Evolutionary conservation across 176 grass and related monocot species (phyloP), one percentile per base, ranked within the genome.

Genomic region (Avena sativa): DNA sequence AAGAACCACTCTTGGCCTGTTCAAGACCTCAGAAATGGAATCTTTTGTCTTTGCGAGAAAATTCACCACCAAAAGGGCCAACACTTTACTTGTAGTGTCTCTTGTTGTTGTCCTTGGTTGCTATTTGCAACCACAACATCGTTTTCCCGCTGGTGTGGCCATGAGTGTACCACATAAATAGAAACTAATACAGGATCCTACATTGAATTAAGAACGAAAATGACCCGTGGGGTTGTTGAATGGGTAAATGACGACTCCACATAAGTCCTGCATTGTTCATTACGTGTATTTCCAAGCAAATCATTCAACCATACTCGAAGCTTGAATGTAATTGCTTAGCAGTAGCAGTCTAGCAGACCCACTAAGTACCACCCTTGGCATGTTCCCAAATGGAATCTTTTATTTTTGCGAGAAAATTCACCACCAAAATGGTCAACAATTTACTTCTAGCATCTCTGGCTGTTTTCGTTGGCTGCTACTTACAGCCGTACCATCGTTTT

Each of bases 381-480:
- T 50, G 1, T 52, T 76, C 73, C 16, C 21, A 75, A 52, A 75
- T 75, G 72, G 72, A 75, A 75, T 52, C 72, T 30, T 75, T 28
- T 52, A 4, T 52, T 26, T 17, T 76, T 52, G 7, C 14, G 28
- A 76, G 48, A 76, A 52, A 48, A 76, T 76, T 26, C 73, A 0
- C 12, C 12, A 4, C 73, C 21, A 76, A 76, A 76, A 52, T 1
- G 1, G 48, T 52, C 73, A 76, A 28, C 25, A 76, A 23, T 76
- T 76, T 28, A 51, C 6, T 51, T 75, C 71, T 74, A 13, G 46
- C 21, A 21, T 75, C 72, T 75, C 46, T 75, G 28, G 21, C 15
- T 52, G 4, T 52, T 52, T 23, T 75, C 7, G 12, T 50, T 52
- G 73, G 23, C 7, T 76, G 48, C 73, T 52, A 26, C 49, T 50